Evolutionary conservation across 768 basidiomycete species (phyloP), one percentile per base, ranked within the genome.

Genomic region (Leccinum sublutescens): DNA sequence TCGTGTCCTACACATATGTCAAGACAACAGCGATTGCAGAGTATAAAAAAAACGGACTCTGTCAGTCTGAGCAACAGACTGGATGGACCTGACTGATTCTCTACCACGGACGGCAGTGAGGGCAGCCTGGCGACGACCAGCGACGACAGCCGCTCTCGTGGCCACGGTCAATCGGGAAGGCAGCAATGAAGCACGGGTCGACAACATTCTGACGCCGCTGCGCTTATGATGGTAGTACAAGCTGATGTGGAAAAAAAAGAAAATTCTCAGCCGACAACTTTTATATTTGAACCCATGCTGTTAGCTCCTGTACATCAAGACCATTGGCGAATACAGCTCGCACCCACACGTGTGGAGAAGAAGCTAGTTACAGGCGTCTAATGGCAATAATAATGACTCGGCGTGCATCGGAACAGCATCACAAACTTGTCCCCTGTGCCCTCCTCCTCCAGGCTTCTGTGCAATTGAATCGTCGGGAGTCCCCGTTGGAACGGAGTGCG

Each of bases 1-100:
- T 98, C 2, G 96, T 98, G 70, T 99, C 97, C 95, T 96, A 59
- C 10, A 27, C 23, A 9, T 5, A 23, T n/a, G 56, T 63, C 47
- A 62, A 61, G 14, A 53, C 9, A 9, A 2, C 7, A 15, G 27
- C n/a, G 19, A 40, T 45, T 17, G 57, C 5, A n/a, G 29, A 49
- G 27, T 25, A 29, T 43, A 25, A 54, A 27, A 56, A 43, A 43
- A 19, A 55, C 82, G 45, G 64, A 90, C 89, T 68, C 89, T 77
- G 77, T 91, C 89, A 6, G 88, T 88, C 71, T 91, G 89, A 9
- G 87, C 85, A 59, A 82, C 79, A 62, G 83, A 82, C 66, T 86
- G 85, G 54, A 87, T 77, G 54, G 73, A 75, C 50, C 84, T 76
- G 54, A 74, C 67, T 25, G 73, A 72, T 38, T 60, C 63, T 58